A percentile compares a stretch with the other conserved stretches of the same genome.
phyloP scores from a whole-genome alignment of 2,329 filamentous ascomycete genomes.

The Ophiostoma sp. region DNA sequence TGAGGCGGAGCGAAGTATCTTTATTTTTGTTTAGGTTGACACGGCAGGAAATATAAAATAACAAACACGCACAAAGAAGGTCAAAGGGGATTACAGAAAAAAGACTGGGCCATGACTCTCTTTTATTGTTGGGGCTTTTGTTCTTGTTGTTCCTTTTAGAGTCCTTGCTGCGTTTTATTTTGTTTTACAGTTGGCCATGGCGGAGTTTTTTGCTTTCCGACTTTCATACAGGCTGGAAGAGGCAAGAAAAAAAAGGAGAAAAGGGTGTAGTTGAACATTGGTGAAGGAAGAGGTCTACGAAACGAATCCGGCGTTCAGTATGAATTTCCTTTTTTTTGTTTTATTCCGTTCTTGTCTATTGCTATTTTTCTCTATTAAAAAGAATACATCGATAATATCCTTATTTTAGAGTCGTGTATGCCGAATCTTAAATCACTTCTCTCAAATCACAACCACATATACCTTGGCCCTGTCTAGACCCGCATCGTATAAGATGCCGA shows the following conservation, averaged over 20 bases:
- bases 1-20: neutral
- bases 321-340: constrained; percentile 1
- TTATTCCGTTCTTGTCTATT: neutral
- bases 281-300: constrained; percentile 15
- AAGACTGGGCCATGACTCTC: neutral
- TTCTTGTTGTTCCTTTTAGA: neutral
- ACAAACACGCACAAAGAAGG: neutral
- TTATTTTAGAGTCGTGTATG: neutral
- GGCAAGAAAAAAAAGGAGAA: neutral
- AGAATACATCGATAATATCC: constrained; percentile 1
- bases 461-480: neutral
- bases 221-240: constrained; percentile 11
- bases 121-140: neutral
- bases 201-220: constrained; percentile 10
- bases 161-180: neutral
- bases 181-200: neutral
- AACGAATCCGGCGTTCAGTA: constrained; percentile 10
- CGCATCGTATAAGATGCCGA: neutral
- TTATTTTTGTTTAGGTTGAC: constrained; percentile 9
- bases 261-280: neutral
- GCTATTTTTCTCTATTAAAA: neutral
- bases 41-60: neutral
- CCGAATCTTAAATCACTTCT: neutral
- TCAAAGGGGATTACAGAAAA: neutral
- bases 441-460: neutral